phyloP scores from a whole-genome alignment of 1,284 basidiomycete genomes.

The Trichosporon sp. region DNA sequence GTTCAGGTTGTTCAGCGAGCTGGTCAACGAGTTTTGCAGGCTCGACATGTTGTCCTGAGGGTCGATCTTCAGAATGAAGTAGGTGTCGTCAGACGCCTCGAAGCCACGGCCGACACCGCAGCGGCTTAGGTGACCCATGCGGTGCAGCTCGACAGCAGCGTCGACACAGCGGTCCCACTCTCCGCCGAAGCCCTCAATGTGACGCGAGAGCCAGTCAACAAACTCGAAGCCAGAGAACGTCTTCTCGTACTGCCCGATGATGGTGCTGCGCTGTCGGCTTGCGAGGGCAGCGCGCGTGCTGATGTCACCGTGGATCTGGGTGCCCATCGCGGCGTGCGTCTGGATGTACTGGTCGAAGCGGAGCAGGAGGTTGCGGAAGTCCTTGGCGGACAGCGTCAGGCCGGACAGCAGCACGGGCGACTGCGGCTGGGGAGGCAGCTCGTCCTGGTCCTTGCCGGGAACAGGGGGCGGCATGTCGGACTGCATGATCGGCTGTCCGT shows the following conservation, averaged over 20 bases:
- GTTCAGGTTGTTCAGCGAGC: conserved; percentile 9
- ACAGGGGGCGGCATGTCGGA: conserved; percentile 13
- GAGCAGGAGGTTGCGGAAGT: conserved; percentile 62
- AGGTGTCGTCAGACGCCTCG: conserved; percentile 40
- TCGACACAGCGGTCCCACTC: conserved; percentile 71
- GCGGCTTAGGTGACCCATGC: conserved; percentile 65
- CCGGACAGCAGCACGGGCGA: conserved; percentile 65
- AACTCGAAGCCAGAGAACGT: conserved; percentile 78
- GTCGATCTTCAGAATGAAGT: conserved; percentile 36
- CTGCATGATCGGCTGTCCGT: conserved; percentile 30
- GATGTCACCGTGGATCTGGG: conserved; percentile 19
- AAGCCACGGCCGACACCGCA: conserved; percentile 55
- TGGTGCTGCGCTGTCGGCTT: conserved; percentile 63
- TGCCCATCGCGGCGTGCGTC: conserved; percentile 36
- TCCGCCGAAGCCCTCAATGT: conserved; percentile 63
- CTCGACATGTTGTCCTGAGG: conserved; percentile 25
- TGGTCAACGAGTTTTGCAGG: conserved; percentile 7
- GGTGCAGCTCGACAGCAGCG: conserved; percentile 68
- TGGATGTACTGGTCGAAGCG: conserved; percentile 48
- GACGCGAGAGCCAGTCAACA: conserved; percentile 64
- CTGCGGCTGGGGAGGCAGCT: conserved; percentile 16
- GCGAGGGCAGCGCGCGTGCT: conserved; percentile 56
- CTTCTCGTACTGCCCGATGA: conserved; percentile 80
- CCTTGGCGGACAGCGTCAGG: conserved; percentile 58
- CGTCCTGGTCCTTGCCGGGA: conserved; percentile 22